phyloP scores from a whole-genome alignment of 805 yeast genomes.

The Priceomyces haplophilus region DNA sequence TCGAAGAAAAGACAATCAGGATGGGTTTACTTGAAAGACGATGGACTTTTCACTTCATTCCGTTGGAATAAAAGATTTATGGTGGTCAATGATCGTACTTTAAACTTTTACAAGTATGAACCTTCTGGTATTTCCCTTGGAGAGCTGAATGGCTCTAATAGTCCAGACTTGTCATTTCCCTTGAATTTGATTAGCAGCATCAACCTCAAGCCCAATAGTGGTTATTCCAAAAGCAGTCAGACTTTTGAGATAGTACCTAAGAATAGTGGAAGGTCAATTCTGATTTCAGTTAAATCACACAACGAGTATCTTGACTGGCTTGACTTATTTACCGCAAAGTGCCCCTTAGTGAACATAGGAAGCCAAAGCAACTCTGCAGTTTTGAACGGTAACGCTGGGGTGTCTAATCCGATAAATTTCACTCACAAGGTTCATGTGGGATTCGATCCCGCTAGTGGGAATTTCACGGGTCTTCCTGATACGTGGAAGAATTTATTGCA shows the following conservation, averaged over 20 bases:
- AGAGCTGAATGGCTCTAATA: constrained; percentile 6
- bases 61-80: constrained; percentile 90
- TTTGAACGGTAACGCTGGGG: constrained; percentile 41
- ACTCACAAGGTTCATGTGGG: constrained; percentile 92
- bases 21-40: constrained; percentile 91
- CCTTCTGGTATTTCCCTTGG: constrained; percentile 41
- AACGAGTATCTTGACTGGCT: constrained; percentile 86
- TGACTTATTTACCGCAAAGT: constrained; percentile 77
- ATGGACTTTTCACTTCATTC: constrained; percentile 76
- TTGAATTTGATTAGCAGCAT: constrained; percentile 35
- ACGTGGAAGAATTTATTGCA: constrained; percentile 56
- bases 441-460: constrained; percentile 72
- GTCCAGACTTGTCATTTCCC: constrained; percentile 38
- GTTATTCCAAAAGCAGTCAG: constrained; percentile 41
- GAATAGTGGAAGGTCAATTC: constrained; percentile 55
- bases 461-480: constrained; percentile 54
- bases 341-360: constrained; percentile 54
- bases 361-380: constrained; percentile 16
- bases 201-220: constrained; percentile 58
- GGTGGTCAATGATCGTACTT: constrained; percentile 69
- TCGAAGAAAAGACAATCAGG: constrained; percentile 52
- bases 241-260: constrained; percentile 76
- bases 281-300: constrained; percentile 72
- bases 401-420: constrained; percentile 90
- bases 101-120: constrained; percentile 75